These are phyloP conservation scores for Smittium culicis DNA, from an alignment of 371 early-diverging fungal genomes.

Conservation along the genomic window DNA sequence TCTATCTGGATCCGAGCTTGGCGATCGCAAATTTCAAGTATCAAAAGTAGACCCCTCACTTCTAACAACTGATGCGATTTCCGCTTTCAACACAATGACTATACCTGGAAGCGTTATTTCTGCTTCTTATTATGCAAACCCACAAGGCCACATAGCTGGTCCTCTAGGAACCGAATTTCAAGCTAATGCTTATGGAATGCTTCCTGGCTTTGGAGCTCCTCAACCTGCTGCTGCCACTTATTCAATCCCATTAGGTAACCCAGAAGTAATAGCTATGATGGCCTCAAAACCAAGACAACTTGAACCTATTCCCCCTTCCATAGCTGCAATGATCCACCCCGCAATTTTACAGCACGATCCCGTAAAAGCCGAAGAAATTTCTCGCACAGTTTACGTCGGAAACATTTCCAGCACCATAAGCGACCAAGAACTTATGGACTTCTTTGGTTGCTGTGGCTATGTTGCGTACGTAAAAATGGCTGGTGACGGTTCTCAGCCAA, in stretches of 20 bases:
- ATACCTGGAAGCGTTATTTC: not conserved
- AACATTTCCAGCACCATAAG: slow-evolving; percentile 34
- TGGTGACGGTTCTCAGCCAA: slow-evolving; percentile 43
- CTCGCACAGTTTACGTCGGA: slow-evolving; percentile 54
- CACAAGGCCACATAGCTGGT: not conserved
- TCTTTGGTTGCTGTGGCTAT: slow-evolving; percentile 41
- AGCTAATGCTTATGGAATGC: not conserved
- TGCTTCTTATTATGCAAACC: not conserved
- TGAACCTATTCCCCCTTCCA: slow-evolving; percentile 16
- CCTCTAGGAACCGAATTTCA: not conserved
- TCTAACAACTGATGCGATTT: slow-evolving; percentile 14
- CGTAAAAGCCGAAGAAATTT: slow-evolving; percentile 44
- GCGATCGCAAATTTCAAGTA: slow-evolving; percentile 42
- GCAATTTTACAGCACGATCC: slow-evolving; percentile 34
- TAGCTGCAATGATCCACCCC: slow-evolving; percentile 22
- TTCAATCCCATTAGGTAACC: slow-evolving; percentile 31
- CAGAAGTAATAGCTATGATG: slow-evolving; percentile 27
- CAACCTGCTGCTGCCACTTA: slow-evolving; percentile 12
- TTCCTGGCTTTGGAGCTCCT: too few species aligned
- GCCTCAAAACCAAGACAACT: slow-evolving; percentile 15
- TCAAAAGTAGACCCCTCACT: slow-evolving; percentile 19
- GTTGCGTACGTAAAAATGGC: slow-evolving; percentile 51
- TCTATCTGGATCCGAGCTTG: slow-evolving; percentile 49
- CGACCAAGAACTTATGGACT: slow-evolving; percentile 38
- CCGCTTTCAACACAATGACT: slow-evolving; percentile 20